A percentile compares a stretch with the other conserved stretches of the same genome.
phyloP scores from a whole-genome alignment of 352 stramenopile species.

The Halophytophthora batemanensis region DNA sequence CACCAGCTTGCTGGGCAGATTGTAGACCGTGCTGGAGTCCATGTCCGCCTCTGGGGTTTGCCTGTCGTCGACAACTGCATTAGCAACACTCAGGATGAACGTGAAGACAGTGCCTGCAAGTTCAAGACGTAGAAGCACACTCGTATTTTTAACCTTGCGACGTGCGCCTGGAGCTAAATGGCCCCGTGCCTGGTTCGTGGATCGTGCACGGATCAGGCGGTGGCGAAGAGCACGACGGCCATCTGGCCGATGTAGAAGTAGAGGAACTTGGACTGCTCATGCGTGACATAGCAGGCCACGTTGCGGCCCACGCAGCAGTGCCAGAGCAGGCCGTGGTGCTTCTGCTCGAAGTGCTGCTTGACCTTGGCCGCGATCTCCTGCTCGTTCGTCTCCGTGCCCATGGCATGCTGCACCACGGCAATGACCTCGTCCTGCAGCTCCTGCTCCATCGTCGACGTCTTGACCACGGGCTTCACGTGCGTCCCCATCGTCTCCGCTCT shows the following conservation, averaged over 20 bases:
- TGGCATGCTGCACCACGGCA: conserved; percentile 68
- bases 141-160: no score
- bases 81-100: background rate
- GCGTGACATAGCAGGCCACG: conserved; percentile 92
- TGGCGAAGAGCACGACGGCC: conserved; percentile 91
- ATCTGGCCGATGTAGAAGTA: conserved; percentile 97
- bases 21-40: conserved; percentile 14
- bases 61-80: background rate
- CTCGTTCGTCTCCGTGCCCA: conserved; percentile 79
- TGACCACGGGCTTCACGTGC: conserved; percentile 81
- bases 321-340: conserved; percentile 90
- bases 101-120: no score
- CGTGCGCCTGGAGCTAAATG: background rate
- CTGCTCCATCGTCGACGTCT: conserved; percentile 86
- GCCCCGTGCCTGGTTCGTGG: background rate
- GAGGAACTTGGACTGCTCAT: conserved; percentile 94
- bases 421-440: conserved; percentile 86
- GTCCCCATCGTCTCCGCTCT: conserved; percentile 33
- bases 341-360: conserved; percentile 91
- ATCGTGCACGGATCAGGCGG: conserved; percentile 31
- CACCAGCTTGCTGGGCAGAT: conserved; percentile 28
- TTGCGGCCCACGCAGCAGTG: conserved; percentile 95
- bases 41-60: background rate
- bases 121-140: background rate
- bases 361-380: conserved; percentile 91